Evolutionary conservation across 305 asterid species (phyloP), one percentile per base, ranked within the genome.

Genomic region (Fraxinus xanthoxyloides): DNA sequence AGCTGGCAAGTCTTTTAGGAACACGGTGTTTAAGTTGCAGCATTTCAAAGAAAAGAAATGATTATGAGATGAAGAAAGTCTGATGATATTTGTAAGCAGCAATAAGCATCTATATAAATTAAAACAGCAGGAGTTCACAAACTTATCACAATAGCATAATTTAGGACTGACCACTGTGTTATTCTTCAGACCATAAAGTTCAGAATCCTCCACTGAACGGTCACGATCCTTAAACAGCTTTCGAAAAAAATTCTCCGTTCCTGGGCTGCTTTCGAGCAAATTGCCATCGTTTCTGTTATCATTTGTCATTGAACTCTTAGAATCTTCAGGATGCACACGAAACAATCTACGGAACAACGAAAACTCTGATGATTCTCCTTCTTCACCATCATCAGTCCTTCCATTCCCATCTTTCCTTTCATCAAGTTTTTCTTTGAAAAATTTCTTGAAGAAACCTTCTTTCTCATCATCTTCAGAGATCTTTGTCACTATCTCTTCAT

Each of bases 201-300:
- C 97, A 17, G 97, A 94, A 82, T 94, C 97, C 87, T 94, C 97
- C 77, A 93, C 87, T 67, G 97, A 94, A 81, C 95, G 98, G 72
- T 94, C 97, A 79, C 97, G 97, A 65, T 94, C 98, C 88, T 90
- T 92, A 85, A 94, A 94, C 85, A 94, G 87, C 92, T 94, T 94
- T 81, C 94, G 95, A 31, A 94, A 92, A 80, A 94, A 92, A 54
- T 78, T 93, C 83, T 94, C 98, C 69, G 98, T 92, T 82, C 98
- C 97, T 79, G 97, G 97, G 83, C 97, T 93, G 89, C 93, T 91
- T 88, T 91, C 97, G 77, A 87, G 93, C 77, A 86, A 85, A 83
- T 86, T 89, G 74, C 84, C 86, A 85, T 80, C 78, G 61, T 86
- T 82, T 82, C 85, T 82, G 79, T 85, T 90, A 78, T 86, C 91